phyloP scores from a whole-genome alignment of 2,329 filamentous ascomycete genomes.

The Fusarium oxysporum region DNA sequence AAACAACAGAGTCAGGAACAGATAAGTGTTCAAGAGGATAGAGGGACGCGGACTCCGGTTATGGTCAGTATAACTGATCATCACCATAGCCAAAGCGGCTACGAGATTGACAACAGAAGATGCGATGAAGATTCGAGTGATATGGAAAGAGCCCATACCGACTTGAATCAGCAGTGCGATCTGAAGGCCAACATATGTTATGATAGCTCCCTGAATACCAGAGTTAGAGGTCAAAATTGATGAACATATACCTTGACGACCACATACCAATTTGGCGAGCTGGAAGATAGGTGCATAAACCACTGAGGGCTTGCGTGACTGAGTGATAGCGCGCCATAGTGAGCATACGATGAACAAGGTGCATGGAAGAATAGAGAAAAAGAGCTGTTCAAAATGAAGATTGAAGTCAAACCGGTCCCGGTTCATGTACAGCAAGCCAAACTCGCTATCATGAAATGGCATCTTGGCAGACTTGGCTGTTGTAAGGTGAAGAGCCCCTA shows the following conservation, averaged over 20 bases:
- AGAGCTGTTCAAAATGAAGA: slow-evolving; percentile 59
- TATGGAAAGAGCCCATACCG: not conserved
- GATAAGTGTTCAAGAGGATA: slow-evolving; percentile 53
- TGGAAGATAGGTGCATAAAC: slow-evolving; percentile 51
- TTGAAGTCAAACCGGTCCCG: slow-evolving; percentile 63
- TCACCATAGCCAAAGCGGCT: slow-evolving; percentile 42
- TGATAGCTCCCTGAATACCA: not conserved
- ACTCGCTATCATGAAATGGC: not conserved
- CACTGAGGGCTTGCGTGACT: slow-evolving; percentile 47
- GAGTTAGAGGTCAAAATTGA: not conserved
- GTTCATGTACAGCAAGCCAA: not conserved
- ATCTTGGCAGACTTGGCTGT: not conserved
- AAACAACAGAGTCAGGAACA: slow-evolving; percentile 56
- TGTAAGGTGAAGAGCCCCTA: not conserved
- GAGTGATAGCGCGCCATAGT: slow-evolving; percentile 47
- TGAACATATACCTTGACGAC: not conserved
- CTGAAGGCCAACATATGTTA: not conserved
- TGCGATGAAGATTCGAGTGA: not conserved
- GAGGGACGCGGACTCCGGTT: slow-evolving; percentile 55
- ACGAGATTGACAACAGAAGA: slow-evolving; percentile 39
- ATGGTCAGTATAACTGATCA: slow-evolving; percentile 52
- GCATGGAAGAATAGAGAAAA: slow-evolving; percentile 57
- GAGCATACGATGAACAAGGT: slow-evolving; percentile 53
- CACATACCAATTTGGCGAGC: slow-evolving; percentile 12
- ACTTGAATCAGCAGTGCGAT: not conserved